Percentiles rank a stretch among this genome's conserved stretches.
Conservation (phyloP, 140 eudicot species). For the Bidens hawaiensis region DNA sequence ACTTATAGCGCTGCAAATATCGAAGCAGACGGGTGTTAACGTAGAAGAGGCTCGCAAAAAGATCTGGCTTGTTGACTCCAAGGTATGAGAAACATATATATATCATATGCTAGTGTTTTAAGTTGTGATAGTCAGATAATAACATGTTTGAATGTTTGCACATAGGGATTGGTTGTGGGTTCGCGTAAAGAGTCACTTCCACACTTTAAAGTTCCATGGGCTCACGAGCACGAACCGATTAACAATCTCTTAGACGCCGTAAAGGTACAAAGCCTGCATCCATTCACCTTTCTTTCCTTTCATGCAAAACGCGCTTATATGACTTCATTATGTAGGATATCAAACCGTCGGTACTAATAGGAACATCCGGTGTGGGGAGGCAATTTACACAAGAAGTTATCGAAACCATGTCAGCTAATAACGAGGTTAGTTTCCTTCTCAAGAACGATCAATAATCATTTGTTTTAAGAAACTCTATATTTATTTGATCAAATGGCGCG, state of each 20-base stretch:
- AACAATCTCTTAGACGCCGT: constrained; percentile 69
- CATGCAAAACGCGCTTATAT: constrained; percentile 21
- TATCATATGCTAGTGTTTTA: background rate
- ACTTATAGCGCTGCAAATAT: constrained; percentile 89
- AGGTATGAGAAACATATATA: constrained; percentile 39
- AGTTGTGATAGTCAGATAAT: background rate
- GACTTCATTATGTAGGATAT: constrained; percentile 47
- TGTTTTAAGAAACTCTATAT: background rate
- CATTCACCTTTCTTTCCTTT: background rate
- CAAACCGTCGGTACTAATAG: constrained; percentile 86
- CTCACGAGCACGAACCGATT: constrained; percentile 81
- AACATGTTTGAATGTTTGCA: background rate
- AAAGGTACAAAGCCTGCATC: constrained; percentile 42
- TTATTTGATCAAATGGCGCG: constrained; percentile 9
- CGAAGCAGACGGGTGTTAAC: constrained; percentile 52
- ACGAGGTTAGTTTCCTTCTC: constrained; percentile 59
- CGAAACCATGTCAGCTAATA: constrained; percentile 76
- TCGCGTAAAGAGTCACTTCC: constrained; percentile 80
- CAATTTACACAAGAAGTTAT: constrained; percentile 89
- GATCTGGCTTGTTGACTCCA: constrained; percentile 98
- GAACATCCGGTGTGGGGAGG: constrained; percentile 89
- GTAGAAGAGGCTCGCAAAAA: constrained; percentile 74
- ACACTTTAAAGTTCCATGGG: constrained; percentile 82
- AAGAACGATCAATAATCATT: background rate
- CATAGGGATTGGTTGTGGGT: constrained; percentile 68